A percentile compares a stretch with the other conserved stretches of the same genome.
These are phyloP conservation scores for Diaporthe sp. DNA, from an alignment of 2,329 filamentous ascomycete genomes.

Conservation along the genomic window DNA sequence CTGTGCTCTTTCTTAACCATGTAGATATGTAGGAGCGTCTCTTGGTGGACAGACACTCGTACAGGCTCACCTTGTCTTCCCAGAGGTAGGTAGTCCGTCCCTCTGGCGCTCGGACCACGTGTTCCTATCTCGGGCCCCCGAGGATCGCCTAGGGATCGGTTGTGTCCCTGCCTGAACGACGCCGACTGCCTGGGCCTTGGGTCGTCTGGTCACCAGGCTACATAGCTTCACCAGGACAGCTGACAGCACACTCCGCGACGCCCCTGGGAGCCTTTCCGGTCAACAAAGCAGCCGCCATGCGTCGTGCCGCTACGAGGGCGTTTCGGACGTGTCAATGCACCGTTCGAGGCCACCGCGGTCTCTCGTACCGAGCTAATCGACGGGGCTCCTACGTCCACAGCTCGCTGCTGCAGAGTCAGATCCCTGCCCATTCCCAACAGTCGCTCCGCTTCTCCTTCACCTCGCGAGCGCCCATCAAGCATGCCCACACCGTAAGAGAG, in stretches of 20 bases:
- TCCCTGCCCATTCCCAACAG: slow-evolving; percentile 40
- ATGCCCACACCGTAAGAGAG: slow-evolving; percentile 54
- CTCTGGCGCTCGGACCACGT: slow-evolving; percentile 28
- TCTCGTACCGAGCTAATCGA: slow-evolving; percentile 61
- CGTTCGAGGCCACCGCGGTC: slow-evolving; percentile 63
- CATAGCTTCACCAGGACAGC: slow-evolving; percentile 20
- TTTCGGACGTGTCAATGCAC: slow-evolving; percentile 77
- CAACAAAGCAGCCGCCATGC: slow-evolving; percentile 67
- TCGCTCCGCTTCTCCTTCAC: slow-evolving; percentile 44
- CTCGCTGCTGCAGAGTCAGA: slow-evolving; percentile 43
- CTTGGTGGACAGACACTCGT: too few species aligned
- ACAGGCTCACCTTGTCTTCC: not conserved
- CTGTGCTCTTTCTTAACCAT: not conserved
- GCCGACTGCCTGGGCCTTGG: slow-evolving; percentile 26
- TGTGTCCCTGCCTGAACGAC: slow-evolving; percentile 18
- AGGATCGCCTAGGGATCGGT: not conserved
- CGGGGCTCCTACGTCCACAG: slow-evolving; percentile 53
- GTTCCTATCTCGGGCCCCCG: slow-evolving; percentile 34
- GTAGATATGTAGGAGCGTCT: too few species aligned
- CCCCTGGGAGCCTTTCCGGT: slow-evolving; percentile 34
- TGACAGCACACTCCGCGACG: slow-evolving; percentile 9
- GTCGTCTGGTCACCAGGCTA: slow-evolving; percentile 24
- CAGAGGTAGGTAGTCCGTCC: not conserved
- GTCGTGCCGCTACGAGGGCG: slow-evolving; percentile 77
- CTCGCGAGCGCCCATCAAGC: slow-evolving; percentile 50